These are phyloP conservation scores for Gossypium ekmanianum DNA, from an alignment of 345 rosid genomes.

Conservation along the genomic window DNA sequence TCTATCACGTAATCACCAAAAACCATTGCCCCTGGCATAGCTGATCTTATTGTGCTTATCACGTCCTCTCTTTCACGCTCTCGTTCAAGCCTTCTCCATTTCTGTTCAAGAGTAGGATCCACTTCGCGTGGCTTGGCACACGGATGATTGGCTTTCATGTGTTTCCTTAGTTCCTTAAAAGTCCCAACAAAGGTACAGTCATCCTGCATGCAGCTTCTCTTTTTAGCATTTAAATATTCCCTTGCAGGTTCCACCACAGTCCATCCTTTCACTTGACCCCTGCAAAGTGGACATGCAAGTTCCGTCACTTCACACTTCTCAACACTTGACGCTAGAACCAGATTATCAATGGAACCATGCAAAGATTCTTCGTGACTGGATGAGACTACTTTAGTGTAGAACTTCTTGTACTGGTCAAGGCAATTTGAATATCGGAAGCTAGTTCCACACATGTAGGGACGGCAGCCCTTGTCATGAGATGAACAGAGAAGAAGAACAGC, in stretches of 20 bases:
- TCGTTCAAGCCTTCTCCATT: slow-evolving; percentile 76
- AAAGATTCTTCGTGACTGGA: slow-evolving; percentile 23
- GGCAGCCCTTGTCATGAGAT: slow-evolving; percentile 94
- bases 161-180: slow-evolving; percentile 88
- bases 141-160: slow-evolving; percentile 79
- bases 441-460: slow-evolving; percentile 97
- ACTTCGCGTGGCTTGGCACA: slow-evolving; percentile 75
- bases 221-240: slow-evolving; percentile 62
- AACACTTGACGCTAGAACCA: slow-evolving; percentile 27
- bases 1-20: slow-evolving; percentile 82
- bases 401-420: slow-evolving; percentile 89
- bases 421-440: slow-evolving; percentile 93
- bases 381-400: slow-evolving; percentile 57
- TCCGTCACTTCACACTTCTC: slow-evolving; percentile 56
- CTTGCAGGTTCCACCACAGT: slow-evolving; percentile 90
- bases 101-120: slow-evolving; percentile 75
- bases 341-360: slow-evolving; percentile 29
- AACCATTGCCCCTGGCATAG: slow-evolving; percentile 88
- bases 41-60: slow-evolving; percentile 74
- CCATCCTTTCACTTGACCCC: slow-evolving; percentile 99
- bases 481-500: slow-evolving; percentile 98
- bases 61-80: slow-evolving; percentile 73
- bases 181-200: slow-evolving; percentile 66
- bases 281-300: slow-evolving; percentile 89
- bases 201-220: slow-evolving; percentile 94